Base-by-base conservation (phyloP, 2,329 filamentous ascomycete species). In the Dryadomyces quercivorus region DNA sequence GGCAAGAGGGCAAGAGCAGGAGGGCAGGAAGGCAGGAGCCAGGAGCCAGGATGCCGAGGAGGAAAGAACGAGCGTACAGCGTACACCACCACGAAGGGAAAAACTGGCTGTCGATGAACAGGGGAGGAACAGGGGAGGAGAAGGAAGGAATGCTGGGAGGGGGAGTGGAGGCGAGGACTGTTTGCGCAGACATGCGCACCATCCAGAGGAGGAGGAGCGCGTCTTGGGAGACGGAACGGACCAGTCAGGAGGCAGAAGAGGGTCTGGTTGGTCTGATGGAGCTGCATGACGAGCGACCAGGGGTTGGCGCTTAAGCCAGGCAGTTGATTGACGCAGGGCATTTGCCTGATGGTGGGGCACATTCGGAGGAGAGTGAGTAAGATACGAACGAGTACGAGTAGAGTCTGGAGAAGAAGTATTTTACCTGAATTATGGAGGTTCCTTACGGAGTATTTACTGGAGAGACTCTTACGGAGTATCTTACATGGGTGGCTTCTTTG, bases 221-320 rank as follows among this genome's bases (percentile, higher is more conserved):
- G 38, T 26, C 38, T 43, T 21, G 18, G 36, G 26, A n/a, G 16
- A 7, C n/a, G 40, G 20, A 13, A 20, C 50, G 15, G 50, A 36
- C 50, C 50, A 52, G 40, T 45, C 42, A 45, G 42, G 20, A 9
- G 22, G 12, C 18, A 42, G 46, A 22, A 52, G 46, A 40, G 38
- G 36, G 51, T 18, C 18, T 48, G 44, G 13, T 46, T 67, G 63
- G 68, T 67, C 62, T 65, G 64, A 60, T 61, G 70, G 58, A 70
- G 69, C 70, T 74, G 74, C 74, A 75, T 70, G 67, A 66, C 45
- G 67, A 64, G 63, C 65, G 70, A 73, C 74, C 38, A 76, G 72
- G 71, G 42, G 67, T 73, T 72, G 74, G 77, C 77, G 77, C 77
- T 80, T 80, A 80, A 69, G 64, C 65, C 64, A 65, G 61, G 66